phyloP scores from a whole-genome alignment of 768 basidiomycete species.

The Russula sp. region DNA sequence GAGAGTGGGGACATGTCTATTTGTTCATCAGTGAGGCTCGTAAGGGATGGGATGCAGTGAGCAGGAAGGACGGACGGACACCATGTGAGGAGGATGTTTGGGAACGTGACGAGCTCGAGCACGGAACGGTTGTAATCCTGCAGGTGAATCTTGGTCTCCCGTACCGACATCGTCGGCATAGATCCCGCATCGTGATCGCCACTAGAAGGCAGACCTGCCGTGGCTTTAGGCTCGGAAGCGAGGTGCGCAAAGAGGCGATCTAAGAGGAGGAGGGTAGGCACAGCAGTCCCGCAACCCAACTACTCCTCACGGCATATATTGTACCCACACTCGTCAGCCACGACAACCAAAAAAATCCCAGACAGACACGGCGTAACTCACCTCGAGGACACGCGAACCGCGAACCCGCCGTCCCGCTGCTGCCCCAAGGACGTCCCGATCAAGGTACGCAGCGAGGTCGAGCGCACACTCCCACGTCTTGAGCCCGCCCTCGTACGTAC shows the following conservation, averaged over 20 bases:
- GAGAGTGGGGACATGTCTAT: constrained; percentile 60
- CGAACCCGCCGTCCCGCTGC: constrained; percentile 24
- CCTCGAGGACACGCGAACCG: constrained; percentile 68
- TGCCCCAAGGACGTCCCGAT: constrained; percentile 26
- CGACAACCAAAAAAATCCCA: background rate
- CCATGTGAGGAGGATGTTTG: constrained; percentile 75
- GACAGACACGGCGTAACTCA: constrained; percentile 26
- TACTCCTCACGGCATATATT: constrained; percentile 27
- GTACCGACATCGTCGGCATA: background rate
- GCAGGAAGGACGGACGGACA: constrained; percentile 42
- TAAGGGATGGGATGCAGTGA: background rate
- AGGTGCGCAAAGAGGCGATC: constrained; percentile 43
- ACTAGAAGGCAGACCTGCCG: background rate
- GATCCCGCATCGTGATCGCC: background rate
- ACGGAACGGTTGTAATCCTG: constrained; percentile 91
- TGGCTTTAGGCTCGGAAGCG: background rate
- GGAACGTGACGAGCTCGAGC: constrained; percentile 68
- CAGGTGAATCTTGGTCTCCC: constrained; percentile 55
- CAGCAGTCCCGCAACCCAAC: constrained; percentile 90
- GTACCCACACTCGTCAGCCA: background rate
- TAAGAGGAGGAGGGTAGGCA: constrained; percentile 75
- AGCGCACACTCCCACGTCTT: constrained; percentile 98
- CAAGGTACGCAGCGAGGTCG: constrained; percentile 70
- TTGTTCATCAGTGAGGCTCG: background rate
- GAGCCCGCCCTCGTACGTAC: constrained; percentile 91